phyloP scores from a whole-genome alignment of 78 protist species.

The slime mould (Dictyostelium discoideum) region dicty_2.7 NC_007089.4:3810001-3810500 shows the following conservation, averaged over 20 bases:
- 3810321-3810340: no score
- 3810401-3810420: no score
- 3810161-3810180: not conserved
- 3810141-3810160: not conserved
- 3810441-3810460: no score
- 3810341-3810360: no score
- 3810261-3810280: not conserved
- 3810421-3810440: no score
- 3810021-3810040: not conserved
- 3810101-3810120: not conserved
- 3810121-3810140: not conserved
- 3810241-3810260: not conserved
- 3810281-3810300: not conserved
- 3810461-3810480: no score
- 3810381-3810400: no score
- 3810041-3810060: not conserved
- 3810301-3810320: not conserved
- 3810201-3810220: not conserved
- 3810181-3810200: not conserved
- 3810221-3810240: not conserved
- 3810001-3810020: not conserved
- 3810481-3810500: no score
- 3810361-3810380: no score
- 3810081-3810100: not conserved
- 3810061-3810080: not conserved